Conservation (phyloP, 2,329 filamentous ascomycete genomes). For the Sporothrix brunneoviolacea region DNA sequence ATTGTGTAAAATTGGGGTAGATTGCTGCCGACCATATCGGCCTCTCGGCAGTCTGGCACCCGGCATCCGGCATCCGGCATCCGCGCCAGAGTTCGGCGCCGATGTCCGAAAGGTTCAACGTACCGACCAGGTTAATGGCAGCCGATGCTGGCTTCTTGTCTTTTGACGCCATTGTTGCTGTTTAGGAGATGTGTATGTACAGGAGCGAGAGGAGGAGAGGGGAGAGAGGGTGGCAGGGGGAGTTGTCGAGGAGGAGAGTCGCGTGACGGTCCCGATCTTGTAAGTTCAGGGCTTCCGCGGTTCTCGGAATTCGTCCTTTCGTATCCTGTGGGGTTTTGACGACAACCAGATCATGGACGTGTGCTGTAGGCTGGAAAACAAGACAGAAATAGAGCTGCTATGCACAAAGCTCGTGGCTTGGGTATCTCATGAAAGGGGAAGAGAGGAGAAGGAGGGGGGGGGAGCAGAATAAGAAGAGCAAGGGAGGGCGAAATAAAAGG, state of each 20-base stretch:
- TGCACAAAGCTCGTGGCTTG: too few relatives aligned
- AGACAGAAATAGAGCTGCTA: too few relatives aligned
- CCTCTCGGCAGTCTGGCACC: too few relatives aligned
- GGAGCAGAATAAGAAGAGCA: background rate
- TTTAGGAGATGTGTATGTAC: background rate
- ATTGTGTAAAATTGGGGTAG: too few relatives aligned
- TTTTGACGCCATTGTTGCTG: conserved; percentile 33
- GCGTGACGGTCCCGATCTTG: too few relatives aligned
- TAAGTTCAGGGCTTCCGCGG: background rate
- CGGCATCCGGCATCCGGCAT: too few relatives aligned
- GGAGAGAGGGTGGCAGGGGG: background rate
- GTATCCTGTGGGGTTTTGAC: conserved; percentile 20
- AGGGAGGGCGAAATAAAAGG: background rate
- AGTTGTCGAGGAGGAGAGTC: too few relatives aligned
- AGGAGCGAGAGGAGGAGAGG: background rate
- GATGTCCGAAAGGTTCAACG: too few relatives aligned
- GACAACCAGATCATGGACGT: conserved; percentile 18
- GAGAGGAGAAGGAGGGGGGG: background rate
- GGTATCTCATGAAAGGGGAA: background rate
- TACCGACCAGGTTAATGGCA: conserved; percentile 87
- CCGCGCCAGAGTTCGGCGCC: too few relatives aligned
- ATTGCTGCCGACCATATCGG: too few relatives aligned
- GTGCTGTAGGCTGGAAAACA: background rate
- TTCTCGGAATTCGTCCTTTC: conserved; percentile 21
- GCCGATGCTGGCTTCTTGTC: conserved; percentile 69